Evolutionary conservation across 2,329 filamentous ascomycete species (phyloP).

Genomic region (Fusarium graminum): DNA sequence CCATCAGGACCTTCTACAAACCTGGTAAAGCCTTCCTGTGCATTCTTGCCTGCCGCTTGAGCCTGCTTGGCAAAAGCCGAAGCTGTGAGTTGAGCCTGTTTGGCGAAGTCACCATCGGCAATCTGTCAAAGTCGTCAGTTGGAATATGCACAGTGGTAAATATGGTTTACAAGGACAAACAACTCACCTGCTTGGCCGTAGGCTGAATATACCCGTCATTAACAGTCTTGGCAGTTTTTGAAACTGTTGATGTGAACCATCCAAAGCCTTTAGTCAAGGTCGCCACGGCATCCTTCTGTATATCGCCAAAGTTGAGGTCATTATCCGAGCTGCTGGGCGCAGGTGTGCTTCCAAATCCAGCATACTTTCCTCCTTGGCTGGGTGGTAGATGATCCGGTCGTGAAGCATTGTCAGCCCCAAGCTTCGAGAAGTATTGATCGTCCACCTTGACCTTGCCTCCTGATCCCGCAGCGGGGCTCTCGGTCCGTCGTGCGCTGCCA

Average conservation of each 20-base stretch:
- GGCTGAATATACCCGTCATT: conserved; percentile 95
- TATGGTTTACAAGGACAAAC: conserved; percentile 1
- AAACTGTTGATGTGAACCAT: conserved; percentile 90
- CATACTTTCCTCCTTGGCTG: conserved; percentile 92
- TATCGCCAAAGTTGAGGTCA: conserved; percentile 79
- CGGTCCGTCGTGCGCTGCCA: conserved; percentile 56
- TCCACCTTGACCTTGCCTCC: conserved; percentile 73
- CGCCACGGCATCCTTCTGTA: conserved; percentile 90
- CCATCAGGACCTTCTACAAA: conserved; percentile 84
- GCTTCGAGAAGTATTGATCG: conserved; percentile 89
- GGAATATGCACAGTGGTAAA: conserved; percentile 13
- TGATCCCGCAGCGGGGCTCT: conserved; percentile 54
- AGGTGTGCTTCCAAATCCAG: conserved; percentile 87
- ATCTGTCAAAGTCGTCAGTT: conserved; percentile 66
- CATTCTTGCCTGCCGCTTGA: conserved; percentile 77
- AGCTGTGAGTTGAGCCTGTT: conserved; percentile 71
- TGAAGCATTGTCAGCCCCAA: conserved; percentile 85
- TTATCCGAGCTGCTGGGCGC: conserved; percentile 62
- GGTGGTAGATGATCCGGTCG: conserved; percentile 82
- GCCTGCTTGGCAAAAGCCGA: conserved; percentile 76
- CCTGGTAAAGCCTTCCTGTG: conserved; percentile 82
- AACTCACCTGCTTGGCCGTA: conserved; percentile 82
- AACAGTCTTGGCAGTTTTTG: conserved; percentile 90
- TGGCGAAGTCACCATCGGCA: conserved; percentile 82
- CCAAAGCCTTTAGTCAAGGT: conserved; percentile 93